Evolutionary conservation across 805 yeast species (phyloP).

Genomic region (Myxozyma neglecta): DNA sequence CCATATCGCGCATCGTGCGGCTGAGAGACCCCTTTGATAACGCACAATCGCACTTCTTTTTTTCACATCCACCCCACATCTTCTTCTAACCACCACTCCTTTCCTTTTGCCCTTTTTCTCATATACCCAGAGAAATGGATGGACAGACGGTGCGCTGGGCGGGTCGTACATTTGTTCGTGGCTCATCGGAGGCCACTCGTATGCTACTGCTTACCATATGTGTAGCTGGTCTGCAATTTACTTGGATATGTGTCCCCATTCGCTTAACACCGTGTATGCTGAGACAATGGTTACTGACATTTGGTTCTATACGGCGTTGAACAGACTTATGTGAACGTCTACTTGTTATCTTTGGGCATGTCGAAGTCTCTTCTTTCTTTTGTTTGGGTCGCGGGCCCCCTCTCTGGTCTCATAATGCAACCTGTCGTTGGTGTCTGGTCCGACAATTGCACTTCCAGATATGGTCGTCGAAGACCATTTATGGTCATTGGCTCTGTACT

Average conservation of each 20-base stretch:
- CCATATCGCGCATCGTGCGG: background rate
- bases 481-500: conserved; percentile 56
- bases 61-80: background rate
- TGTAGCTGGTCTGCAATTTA: conserved; percentile 61
- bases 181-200: conserved; percentile 38
- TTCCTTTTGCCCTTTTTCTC: background rate
- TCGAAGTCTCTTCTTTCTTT: conserved; percentile 56
- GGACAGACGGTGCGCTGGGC: conserved; percentile 16
- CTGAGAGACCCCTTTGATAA: background rate
- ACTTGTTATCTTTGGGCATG: conserved; percentile 56
- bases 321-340: conserved; percentile 40
- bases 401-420: conserved; percentile 65
- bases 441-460: conserved; percentile 49
- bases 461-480: conserved; percentile 61
- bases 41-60: background rate
- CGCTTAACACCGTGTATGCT: no score
- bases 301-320: conserved; percentile 26
- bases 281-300: background rate
- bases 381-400: conserved; percentile 68
- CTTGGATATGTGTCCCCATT: conserved; percentile 52
- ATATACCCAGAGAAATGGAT: background rate
- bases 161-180: conserved; percentile 30
- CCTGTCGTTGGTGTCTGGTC: conserved; percentile 62
- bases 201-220: conserved; percentile 50
- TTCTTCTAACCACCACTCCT: background rate